A percentile compares a stretch with the other conserved stretches of the same genome.
Conservation (phyloP, 768 basidiomycete genomes). For the Hygrocybe punicea region DNA sequence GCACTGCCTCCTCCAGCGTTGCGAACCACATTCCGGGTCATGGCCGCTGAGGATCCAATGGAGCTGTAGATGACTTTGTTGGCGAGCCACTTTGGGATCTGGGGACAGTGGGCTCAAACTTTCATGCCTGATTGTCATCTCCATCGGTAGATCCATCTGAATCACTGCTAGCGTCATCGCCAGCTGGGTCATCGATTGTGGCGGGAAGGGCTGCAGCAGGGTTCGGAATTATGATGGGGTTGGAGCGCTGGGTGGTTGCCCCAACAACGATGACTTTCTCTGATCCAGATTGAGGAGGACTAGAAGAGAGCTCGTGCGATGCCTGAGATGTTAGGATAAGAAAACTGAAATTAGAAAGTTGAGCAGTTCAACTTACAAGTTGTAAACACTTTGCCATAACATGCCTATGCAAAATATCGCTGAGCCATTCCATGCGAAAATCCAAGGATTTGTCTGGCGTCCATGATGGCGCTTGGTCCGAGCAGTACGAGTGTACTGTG, state of each 20-base stretch:
- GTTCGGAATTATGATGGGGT: too few relatives aligned
- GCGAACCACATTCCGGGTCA: conserved; percentile 1
- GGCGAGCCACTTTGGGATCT: conserved; percentile 10
- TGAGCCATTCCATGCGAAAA: background rate
- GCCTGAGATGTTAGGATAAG: too few relatives aligned
- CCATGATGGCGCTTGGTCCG: background rate
- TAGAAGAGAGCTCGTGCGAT: too few relatives aligned
- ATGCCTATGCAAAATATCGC: background rate
- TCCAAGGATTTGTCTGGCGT: background rate
- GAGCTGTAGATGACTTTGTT: conserved; percentile 5
- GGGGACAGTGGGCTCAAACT: conserved; percentile 6
- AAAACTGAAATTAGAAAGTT: too few relatives aligned
- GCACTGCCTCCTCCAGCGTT: conserved; percentile 8
- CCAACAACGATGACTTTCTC: too few relatives aligned
- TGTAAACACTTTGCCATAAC: too few relatives aligned
- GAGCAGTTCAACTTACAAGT: too few relatives aligned
- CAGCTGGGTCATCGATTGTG: too few relatives aligned
- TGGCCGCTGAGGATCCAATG: background rate
- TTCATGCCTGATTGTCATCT: conserved; percentile 1
- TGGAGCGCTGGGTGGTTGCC: too few relatives aligned
- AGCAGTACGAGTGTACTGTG: background rate
- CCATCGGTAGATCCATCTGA: background rate
- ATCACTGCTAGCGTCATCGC: too few relatives aligned
- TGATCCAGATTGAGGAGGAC: too few relatives aligned
- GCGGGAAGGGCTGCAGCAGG: too few relatives aligned